Conservation (phyloP, 164 flowering plant species). For the Umbellularia californica region DNA sequence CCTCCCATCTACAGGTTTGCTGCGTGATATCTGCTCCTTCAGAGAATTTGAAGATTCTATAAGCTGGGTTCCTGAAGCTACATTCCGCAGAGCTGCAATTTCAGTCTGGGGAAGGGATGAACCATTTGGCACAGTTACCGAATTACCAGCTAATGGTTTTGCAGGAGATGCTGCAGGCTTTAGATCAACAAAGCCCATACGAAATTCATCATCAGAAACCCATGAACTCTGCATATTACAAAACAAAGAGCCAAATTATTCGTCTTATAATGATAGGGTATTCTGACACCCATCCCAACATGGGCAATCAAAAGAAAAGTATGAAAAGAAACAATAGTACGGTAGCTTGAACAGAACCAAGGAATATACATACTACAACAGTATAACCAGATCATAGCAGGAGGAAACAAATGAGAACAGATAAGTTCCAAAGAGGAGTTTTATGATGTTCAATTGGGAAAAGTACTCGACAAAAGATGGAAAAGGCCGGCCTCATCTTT, state of each 20-base stretch:
- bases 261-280: neutral
- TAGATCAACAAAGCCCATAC: constrained; percentile 84
- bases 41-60: constrained; percentile 40
- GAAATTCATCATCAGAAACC: constrained; percentile 97
- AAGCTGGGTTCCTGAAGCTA: constrained; percentile 21
- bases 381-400: too few relatives aligned
- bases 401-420: too few relatives aligned
- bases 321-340: neutral
- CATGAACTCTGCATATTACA: constrained; percentile 64
- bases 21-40: constrained; percentile 46
- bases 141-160: constrained; percentile 41
- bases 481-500: too few relatives aligned
- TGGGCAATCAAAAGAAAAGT: neutral
- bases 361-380: neutral
- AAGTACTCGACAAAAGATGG: too few relatives aligned
- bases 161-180: constrained; percentile 67
- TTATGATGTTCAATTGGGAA: too few relatives aligned
- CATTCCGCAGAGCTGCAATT: constrained; percentile 33
- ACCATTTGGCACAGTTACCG: constrained; percentile 39
- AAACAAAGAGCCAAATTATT: neutral
- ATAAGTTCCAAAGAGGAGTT: too few relatives aligned
- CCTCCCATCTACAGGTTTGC: constrained; percentile 56
- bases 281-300: neutral
- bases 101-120: constrained; percentile 50
- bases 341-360: neutral